Evolutionary conservation across 371 early-diverging fungal genomes (phyloP), one percentile per base, ranked within the genome.

Genomic region (Aphelidium insulamus): DNA sequence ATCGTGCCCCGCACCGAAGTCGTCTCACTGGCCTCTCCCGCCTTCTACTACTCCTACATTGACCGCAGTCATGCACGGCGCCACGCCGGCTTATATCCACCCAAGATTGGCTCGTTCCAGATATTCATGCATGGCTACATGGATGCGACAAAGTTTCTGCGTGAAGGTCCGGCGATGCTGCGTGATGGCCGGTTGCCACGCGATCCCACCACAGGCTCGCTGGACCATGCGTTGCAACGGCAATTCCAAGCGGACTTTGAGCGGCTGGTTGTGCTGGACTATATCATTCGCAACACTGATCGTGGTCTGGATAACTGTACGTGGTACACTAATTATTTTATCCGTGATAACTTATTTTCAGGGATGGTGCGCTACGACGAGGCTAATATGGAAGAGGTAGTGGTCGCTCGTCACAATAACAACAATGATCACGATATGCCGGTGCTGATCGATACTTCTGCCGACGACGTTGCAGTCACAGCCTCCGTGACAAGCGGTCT

Each of bases 241-340:
- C 69, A 77, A 45, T 87, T 87, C 48, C 64, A 64, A 28, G 58
- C 58, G 36, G 72, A 83, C 30, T 77, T 88, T 49, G 81, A 85
- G 49, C 65, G 73, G 30, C 54, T 88, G 38, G 70, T 77, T 7
- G 56, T 80, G 7, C 53, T 88, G 15, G 88, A 88, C 39, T 85
- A 82, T 53, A 56, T 85, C 30, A 82, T 85, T 28, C 63, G 90
- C 12, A 85, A 88, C 41, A 88, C 86, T 26, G 86, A n/a, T n/a
- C n/a, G n/a, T n/a, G n/a, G n/a, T n/a, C n/a, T n/a, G n/a, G n/a
- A n/a, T n/a, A n/a, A n/a, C n/a, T n/a, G n/a, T n/a, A n/a, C n/a
- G n/a, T n/a, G n/a, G n/a, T n/a, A n/a, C n/a, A n/a, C n/a, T n/a
- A n/a, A n/a, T n/a, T n/a, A n/a, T n/a, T n/a, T n/a, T n/a, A n/a